Percentiles rank a stretch among this genome's conserved stretches.
Conservation (phyloP, 371 early-diverging fungal species). For the Haplosporangium sp. region DNA sequence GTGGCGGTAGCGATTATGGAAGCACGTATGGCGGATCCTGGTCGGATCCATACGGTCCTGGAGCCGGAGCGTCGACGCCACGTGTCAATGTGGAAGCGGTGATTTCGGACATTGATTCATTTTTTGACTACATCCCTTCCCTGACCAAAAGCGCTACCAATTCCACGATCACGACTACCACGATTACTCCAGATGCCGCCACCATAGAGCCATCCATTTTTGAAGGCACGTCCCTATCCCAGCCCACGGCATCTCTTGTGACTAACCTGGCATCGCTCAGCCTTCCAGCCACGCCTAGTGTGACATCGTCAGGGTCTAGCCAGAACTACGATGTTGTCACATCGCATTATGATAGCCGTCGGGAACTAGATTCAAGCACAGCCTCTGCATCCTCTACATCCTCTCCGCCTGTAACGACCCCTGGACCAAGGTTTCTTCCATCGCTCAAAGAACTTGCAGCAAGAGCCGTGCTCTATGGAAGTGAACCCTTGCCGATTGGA, state of each 20-base stretch:
- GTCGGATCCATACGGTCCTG: conserved; percentile 22
- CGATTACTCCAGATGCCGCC: conserved; percentile 15
- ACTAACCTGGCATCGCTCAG: conserved; percentile 1
- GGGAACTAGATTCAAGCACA: not conserved
- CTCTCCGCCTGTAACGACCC: conserved; percentile 1
- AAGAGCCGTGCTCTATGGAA: conserved; percentile 22
- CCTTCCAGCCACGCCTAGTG: not conserved
- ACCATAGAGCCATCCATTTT: conserved; percentile 31
- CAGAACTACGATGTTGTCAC: not conserved
- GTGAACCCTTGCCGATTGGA: conserved; percentile 33
- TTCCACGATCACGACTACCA: conserved; percentile 12
- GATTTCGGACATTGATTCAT: conserved; percentile 49
- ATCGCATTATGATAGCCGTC: not conserved
- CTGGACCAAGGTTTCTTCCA: conserved; percentile 43
- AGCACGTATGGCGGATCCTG: conserved; percentile 23
- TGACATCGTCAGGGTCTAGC: not conserved
- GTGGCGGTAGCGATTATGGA: conserved; percentile 52
- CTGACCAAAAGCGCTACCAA: conserved; percentile 5
- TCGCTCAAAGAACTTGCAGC: conserved; percentile 36
- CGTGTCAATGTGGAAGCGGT: conserved; percentile 48
- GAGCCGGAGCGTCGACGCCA: conserved; percentile 35
- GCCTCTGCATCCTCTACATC: conserved; percentile 9
- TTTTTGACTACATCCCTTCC: conserved; percentile 41
- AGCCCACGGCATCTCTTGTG: not conserved
- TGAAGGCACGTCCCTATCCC: conserved; percentile 17